Conservation (phyloP, 768 basidiomycete genomes). For the Russula lepida region DNA sequence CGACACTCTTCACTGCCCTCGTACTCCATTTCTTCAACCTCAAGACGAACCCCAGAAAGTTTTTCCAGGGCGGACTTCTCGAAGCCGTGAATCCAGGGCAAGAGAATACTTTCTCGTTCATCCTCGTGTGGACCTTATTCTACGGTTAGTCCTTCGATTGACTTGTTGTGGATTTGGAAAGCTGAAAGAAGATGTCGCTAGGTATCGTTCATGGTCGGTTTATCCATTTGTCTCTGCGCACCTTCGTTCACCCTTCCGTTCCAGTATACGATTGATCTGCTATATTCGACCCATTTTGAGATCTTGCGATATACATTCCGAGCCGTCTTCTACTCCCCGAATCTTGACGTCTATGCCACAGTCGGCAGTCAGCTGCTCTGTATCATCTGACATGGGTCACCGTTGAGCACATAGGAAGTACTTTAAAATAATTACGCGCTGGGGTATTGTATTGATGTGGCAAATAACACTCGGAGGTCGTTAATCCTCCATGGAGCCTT, state of each 20-base stretch:
- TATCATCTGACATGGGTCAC: too few relatives aligned
- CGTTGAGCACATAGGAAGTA: neutral
- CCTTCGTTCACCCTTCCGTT: neutral
- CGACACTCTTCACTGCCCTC: conserved; percentile 59
- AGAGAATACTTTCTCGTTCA: conserved; percentile 85
- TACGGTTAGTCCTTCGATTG: conserved; percentile 51
- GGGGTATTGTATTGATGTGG: neutral
- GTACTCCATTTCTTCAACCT: conserved; percentile 67
- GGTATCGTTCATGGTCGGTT: conserved; percentile 38
- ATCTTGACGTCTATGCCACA: neutral
- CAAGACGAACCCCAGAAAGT: conserved; percentile 52
- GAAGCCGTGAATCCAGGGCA: conserved; percentile 79
- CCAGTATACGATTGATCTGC: conserved; percentile 9
- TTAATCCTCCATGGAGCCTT: neutral
- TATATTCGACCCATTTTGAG: neutral
- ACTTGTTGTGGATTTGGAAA: conserved; percentile 3
- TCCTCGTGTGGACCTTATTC: conserved; percentile 90
- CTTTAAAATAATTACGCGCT: neutral
- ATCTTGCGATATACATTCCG: neutral
- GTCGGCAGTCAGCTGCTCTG: neutral
- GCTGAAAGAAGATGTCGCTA: conserved; percentile 16
- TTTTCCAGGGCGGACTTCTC: conserved; percentile 50
- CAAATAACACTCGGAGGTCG: neutral
- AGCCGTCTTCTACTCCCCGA: neutral
- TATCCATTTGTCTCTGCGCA: neutral